Evolutionary conservation across 148 eudicot species (phyloP).

Genomic region (Fagopyrum homotropicum): DNA sequence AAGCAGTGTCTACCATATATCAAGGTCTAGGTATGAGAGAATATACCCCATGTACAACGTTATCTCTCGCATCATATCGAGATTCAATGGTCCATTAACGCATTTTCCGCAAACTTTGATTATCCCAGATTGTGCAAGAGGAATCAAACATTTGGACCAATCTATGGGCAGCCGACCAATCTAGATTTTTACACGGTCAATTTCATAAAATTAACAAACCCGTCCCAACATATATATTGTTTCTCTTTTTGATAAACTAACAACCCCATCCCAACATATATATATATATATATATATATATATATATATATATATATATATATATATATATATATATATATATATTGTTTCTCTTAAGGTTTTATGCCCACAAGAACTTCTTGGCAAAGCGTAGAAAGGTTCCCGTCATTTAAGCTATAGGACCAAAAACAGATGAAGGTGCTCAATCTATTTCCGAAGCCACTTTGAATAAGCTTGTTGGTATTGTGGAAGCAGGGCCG

Average conservation of each 20-base stretch:
- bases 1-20: no score
- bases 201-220: no score
- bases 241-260: no score
- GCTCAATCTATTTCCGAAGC: conserved; percentile 53
- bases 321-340: no score
- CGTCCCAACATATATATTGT: no score
- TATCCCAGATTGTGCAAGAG: conserved; percentile 51
- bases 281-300: no score
- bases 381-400: conserved; percentile 4
- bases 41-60: conserved; percentile 51
- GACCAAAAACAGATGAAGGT: conserved; percentile 23
- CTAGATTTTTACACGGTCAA: conserved; percentile 17
- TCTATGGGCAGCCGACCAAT: conserved; percentile 70
- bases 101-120: conserved; percentile 57
- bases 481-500: no score
- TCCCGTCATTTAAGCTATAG: neutral
- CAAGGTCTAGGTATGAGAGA: neutral
- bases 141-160: conserved; percentile 65
- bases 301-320: no score
- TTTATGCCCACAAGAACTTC: no score
- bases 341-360: no score
- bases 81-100: conserved; percentile 41
- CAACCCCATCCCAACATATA: no score
- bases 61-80: conserved; percentile 46
- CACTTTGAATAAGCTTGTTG: conserved; percentile 58